A percentile compares a stretch with the other conserved stretches of the same genome.
Conservation (phyloP, 129 eudicot genomes). For the Flaveria trinervia region DNA sequence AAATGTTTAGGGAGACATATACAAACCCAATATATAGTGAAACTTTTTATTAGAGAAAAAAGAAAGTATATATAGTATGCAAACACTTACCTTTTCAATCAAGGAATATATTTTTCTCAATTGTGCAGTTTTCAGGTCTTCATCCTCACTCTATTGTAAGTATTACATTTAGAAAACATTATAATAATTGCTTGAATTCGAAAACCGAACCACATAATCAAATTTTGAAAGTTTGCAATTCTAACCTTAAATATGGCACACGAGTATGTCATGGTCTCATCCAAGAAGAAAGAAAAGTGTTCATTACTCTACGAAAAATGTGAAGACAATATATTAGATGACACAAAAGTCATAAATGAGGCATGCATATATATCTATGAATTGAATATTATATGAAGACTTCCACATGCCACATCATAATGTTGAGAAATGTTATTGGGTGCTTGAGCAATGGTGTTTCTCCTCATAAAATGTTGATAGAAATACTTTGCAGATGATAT, state of each 20-base stretch:
- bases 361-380: not conserved
- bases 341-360: not conserved
- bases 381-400: not conserved
- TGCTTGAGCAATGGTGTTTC: conserved; percentile 77
- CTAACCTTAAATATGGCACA: conserved; percentile 74
- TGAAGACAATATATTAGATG: not conserved
- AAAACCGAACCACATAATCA: not conserved
- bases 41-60: not conserved
- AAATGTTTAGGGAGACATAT: not conserved
- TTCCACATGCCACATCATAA: conserved; percentile 63
- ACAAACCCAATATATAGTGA: not conserved
- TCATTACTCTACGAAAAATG: conserved; percentile 61
- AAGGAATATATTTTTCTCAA: conserved; percentile 58
- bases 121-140: conserved; percentile 69
- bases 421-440: conserved; percentile 84
- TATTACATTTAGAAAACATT: not conserved
- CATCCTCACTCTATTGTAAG: conserved; percentile 44
- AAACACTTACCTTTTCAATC: conserved; percentile 35
- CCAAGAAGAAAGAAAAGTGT: conserved; percentile 75
- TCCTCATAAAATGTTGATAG: conserved; percentile 56
- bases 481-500: conserved; percentile 75
- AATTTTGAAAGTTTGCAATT: not conserved
- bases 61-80: not conserved
- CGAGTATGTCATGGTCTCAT: conserved; percentile 83
- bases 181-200: not conserved